Conservation (phyloP, 164 flowering plant species). For the Nymphaea thermarum region DNA sequence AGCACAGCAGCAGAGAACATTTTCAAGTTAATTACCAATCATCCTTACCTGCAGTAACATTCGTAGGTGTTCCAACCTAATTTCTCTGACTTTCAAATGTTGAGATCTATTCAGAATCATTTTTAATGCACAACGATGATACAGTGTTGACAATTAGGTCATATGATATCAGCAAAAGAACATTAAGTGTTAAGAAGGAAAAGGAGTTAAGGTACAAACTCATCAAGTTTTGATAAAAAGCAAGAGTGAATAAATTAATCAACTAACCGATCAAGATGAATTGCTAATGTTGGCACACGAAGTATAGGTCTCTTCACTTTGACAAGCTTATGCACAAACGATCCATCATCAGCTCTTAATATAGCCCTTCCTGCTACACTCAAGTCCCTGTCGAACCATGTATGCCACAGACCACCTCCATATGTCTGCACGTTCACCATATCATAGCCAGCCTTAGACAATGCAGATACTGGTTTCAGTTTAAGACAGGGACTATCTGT, state of each 20-base stretch:
- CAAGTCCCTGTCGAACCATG: slow-evolving; percentile 94
- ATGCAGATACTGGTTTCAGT: slow-evolving; percentile 81
- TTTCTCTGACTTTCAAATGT: too few relatives aligned
- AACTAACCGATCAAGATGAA: slow-evolving; percentile 84
- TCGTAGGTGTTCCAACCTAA: too few relatives aligned
- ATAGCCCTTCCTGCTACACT: slow-evolving; percentile 90
- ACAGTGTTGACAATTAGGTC: not conserved
- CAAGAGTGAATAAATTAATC: slow-evolving; percentile 2
- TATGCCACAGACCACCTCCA: slow-evolving; percentile 96
- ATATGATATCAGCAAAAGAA: not conserved
- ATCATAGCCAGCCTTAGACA: slow-evolving; percentile 59
- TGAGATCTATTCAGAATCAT: not conserved
- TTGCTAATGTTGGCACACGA: slow-evolving; percentile 85
- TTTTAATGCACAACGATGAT: not conserved
- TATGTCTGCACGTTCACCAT: slow-evolving; percentile 93
- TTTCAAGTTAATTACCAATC: too few relatives aligned
- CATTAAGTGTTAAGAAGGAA: not conserved
- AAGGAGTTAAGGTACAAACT: not conserved
- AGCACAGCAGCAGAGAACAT: too few relatives aligned
- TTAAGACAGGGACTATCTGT: slow-evolving; percentile 93
- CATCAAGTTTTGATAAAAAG: not conserved
- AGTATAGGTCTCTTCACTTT: slow-evolving; percentile 76
- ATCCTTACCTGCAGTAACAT: too few relatives aligned
- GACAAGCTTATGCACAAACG: slow-evolving; percentile 75
- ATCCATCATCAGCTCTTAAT: slow-evolving; percentile 53